Evolutionary conservation across 2,329 filamentous ascomycete genomes (phyloP).

Genomic region (Calonectria crousiana): DNA sequence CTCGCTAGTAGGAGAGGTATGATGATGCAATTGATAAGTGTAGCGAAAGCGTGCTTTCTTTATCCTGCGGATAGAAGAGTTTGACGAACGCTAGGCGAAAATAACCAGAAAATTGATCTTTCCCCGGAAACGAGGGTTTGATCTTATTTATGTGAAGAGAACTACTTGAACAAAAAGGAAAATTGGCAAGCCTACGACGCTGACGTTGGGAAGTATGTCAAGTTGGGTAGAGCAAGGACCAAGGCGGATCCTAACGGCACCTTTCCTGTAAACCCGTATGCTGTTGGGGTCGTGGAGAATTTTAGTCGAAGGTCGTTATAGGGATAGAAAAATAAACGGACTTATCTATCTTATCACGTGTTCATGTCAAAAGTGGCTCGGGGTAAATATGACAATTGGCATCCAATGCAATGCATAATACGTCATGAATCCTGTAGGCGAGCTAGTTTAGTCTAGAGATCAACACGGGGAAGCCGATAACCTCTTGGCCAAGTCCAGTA

Average conservation of each 20-base stretch:
- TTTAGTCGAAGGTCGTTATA: accelerated
- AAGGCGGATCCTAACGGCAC: neutral
- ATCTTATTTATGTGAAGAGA: no score
- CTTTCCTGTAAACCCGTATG: neutral
- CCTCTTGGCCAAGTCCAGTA: no score
- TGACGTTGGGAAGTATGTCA: no score
- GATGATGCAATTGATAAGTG: no score
- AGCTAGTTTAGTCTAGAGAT: neutral
- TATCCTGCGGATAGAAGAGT: no score
- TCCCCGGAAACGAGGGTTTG: no score
- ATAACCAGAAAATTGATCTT: no score
- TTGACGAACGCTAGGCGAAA: no score
- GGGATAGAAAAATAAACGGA: neutral
- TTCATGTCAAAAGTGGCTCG: neutral
- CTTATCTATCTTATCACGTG: neutral
- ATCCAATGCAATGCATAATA: neutral
- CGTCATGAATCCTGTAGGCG: neutral
- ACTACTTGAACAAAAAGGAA: no score
- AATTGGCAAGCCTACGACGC: no score
- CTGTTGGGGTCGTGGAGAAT: neutral
- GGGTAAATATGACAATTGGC: neutral
- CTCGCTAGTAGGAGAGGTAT: no score
- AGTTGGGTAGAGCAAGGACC: neutral
- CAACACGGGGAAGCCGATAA: neutral
- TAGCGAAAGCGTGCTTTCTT: no score